phyloP scores from a whole-genome alignment of 768 basidiomycete species.

The Calocera cornea region DNA sequence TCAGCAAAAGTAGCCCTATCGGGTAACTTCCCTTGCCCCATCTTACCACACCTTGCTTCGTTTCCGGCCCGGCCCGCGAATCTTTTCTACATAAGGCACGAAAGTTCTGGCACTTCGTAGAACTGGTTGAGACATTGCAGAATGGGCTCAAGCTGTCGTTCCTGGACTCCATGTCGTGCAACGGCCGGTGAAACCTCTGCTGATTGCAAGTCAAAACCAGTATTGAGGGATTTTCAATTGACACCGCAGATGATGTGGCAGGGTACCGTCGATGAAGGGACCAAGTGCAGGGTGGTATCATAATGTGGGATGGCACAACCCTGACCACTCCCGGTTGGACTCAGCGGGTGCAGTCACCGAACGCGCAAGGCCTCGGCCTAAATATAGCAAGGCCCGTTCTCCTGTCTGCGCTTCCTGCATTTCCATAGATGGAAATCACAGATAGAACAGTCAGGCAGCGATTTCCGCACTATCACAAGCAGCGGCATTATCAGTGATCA shows the following conservation, averaged over 20 bases:
- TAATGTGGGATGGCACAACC: too few species aligned
- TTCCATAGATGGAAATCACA: background rate
- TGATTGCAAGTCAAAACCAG: background rate
- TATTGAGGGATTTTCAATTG: background rate
- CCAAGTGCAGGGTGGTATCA: too few species aligned
- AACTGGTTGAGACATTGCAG: background rate
- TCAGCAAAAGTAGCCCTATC: background rate
- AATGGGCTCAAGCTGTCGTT: background rate
- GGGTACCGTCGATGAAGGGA: background rate
- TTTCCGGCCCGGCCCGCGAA: background rate
- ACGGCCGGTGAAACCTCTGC: background rate
- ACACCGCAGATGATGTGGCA: background rate
- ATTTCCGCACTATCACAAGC: background rate
- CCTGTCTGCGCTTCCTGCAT: background rate
- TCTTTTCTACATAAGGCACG: background rate
- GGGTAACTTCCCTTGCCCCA: background rate
- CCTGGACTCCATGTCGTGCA: background rate
- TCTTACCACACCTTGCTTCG: background rate
- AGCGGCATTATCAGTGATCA: background rate
- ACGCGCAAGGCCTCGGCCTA: background rate
- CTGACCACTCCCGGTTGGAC: background rate
- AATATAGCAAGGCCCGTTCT: background rate
- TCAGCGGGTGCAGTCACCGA: too few species aligned
- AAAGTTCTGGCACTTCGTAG: background rate
- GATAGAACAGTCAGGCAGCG: background rate